Evolutionary conservation across 371 early-diverging fungal genomes (phyloP), one percentile per base, ranked within the genome.

Genomic region (Saksenaea vasiformis): DNA sequence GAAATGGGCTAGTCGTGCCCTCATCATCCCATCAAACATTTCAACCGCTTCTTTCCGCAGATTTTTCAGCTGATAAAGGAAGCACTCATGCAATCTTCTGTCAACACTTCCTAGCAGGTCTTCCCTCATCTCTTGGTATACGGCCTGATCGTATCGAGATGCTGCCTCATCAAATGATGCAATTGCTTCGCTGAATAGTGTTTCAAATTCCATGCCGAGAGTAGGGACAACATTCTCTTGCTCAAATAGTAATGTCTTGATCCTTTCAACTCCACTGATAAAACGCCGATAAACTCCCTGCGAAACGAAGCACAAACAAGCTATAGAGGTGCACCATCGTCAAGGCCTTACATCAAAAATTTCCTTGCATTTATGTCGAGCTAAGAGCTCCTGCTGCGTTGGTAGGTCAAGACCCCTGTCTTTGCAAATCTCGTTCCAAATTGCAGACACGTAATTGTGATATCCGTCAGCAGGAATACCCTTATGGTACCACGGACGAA

Each of bases 361-460:
- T 73, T 98, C 99, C 64, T 98, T 98, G 73, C 99, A 98, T 57
- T 98, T 91, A 76, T 92, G 98, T 81, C 98, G 97, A 27, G 98
- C 98, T 61, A 99, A 81, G 47, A 99, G 78, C 71, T 98, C 94
- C 79, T 96, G 97, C 74, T 99, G 98, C 2, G 98, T 97, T 3
- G 99, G 99, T 43, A 99, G 77, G 80, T 99, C 98, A 64, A 99
- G 79, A 66, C 98, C 98, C 64, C 92, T 92, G 83, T 95, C 96
- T 66, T 90, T 86, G 62, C 92, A 78, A 54, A 98, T 94, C 80
- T 94, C 94, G 65, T 90, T 87, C 99, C 99, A 99, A 58, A 99
- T 93, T 51, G 88, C 81, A 57, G 91, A 85, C 5, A 95, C 94
- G 76, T 95, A 99, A 17, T 87, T 78, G 28, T 92, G 88, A 71